Evolutionary conservation across 2,329 filamentous ascomycete species (phyloP).

Genomic region (Colletotrichum karsti): DNA sequence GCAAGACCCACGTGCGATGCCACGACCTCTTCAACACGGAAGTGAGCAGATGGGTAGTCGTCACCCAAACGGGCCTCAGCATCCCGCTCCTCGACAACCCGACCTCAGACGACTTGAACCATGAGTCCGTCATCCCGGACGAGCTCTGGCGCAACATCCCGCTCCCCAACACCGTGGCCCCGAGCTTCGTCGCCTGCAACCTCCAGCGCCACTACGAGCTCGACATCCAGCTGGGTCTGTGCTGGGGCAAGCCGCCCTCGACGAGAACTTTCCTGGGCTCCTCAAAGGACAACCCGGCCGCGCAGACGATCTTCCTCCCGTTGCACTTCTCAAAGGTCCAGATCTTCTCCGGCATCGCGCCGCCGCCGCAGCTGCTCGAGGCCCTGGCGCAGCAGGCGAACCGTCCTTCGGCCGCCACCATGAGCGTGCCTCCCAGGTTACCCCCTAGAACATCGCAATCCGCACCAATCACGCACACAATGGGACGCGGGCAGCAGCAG

Average conservation of each 20-base stretch:
- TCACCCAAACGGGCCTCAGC: slow-evolving; percentile 75
- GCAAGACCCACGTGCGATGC: slow-evolving; percentile 80
- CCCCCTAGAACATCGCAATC: slow-evolving; percentile 42
- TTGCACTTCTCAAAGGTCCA: slow-evolving; percentile 78
- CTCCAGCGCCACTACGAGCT: slow-evolving; percentile 83
- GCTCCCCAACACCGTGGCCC: slow-evolving; percentile 86
- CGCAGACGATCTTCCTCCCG: slow-evolving; percentile 79
- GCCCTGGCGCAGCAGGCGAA: slow-evolving; percentile 51
- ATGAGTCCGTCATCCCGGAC: slow-evolving; percentile 75
- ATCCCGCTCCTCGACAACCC: slow-evolving; percentile 70
- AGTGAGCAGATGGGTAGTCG: slow-evolving; percentile 77
- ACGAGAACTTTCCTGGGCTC: slow-evolving; percentile 39
- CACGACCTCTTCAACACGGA: slow-evolving; percentile 79
- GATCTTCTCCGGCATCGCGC: slow-evolving; percentile 88
- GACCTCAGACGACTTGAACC: slow-evolving; percentile 64
- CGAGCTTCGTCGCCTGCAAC: slow-evolving; percentile 90
- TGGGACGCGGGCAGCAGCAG: slow-evolving; percentile 33
- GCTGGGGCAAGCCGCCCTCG: slow-evolving; percentile 68
- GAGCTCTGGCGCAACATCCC: slow-evolving; percentile 76
- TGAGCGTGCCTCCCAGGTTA: slow-evolving; percentile 42
- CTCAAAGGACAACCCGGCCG: slow-evolving; percentile 33
- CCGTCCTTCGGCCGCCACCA: slow-evolving; percentile 46
- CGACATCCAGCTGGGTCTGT: slow-evolving; percentile 81
- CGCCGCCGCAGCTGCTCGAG: slow-evolving; percentile 78
- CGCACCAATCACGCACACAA: slow-evolving; percentile 32